phyloP scores from a whole-genome alignment of 2,329 filamentous ascomycete species.

The Sarocladium kiliense region DNA sequence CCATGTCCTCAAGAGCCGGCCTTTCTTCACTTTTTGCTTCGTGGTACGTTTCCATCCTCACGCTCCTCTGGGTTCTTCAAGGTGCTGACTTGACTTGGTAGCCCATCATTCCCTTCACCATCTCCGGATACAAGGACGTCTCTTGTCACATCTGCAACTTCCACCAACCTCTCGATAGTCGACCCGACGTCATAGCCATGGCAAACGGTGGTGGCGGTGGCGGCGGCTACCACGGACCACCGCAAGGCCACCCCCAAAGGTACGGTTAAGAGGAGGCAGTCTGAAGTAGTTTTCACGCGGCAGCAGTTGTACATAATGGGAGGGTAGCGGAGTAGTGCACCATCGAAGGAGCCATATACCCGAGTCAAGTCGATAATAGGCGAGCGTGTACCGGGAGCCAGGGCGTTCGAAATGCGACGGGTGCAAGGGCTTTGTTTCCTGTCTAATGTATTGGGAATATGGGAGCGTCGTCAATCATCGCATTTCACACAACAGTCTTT shows the following conservation, averaged over 20 bases:
- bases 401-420: background rate
- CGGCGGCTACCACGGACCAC: conserved; percentile 21
- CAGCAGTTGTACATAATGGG: too few relatives aligned
- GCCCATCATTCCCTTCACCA: conserved; percentile 67
- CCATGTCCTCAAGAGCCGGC: conserved; percentile 56
- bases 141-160: conserved; percentile 73
- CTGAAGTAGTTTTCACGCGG: too few relatives aligned
- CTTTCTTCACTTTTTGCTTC: conserved; percentile 79
- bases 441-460: too few relatives aligned
- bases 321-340: too few relatives aligned
- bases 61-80: background rate
- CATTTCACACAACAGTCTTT: background rate
- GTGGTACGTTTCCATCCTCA: conserved; percentile 41
- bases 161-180: conserved; percentile 58
- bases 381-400: background rate
- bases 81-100: conserved; percentile 21
- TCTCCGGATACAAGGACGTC: conserved; percentile 64
- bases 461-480: too few relatives aligned
- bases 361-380: background rate
- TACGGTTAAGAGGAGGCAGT: background rate
- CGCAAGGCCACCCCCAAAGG: conserved; percentile 16
- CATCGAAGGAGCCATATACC: background rate
- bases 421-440: too few relatives aligned
- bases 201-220: conserved; percentile 34
- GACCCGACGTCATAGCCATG: conserved; percentile 52